Conservation (phyloP, 1,139 yeast species). For the Taiozyma sp. region DNA sequence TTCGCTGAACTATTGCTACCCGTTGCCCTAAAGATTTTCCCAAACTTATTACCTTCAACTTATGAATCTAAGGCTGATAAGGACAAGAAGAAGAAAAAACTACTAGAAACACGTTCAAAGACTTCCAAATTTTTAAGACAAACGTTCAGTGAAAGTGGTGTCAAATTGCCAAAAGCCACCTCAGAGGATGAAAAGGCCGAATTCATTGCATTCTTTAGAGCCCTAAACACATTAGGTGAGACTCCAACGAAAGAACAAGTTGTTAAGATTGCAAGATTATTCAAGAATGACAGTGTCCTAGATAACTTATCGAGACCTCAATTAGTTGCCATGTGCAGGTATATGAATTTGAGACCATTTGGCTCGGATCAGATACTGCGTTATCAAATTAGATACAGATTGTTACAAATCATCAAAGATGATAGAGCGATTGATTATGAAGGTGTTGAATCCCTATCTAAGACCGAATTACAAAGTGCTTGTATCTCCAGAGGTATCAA, state of each 20-base stretch:
- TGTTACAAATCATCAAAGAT: conserved; percentile 86
- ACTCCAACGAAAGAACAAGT: conserved; percentile 73
- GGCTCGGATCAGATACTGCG: conserved; percentile 92
- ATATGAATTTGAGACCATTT: conserved; percentile 87
- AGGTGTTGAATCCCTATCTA: conserved; percentile 79
- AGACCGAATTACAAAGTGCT: conserved; percentile 83
- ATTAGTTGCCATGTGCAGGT: conserved; percentile 89
- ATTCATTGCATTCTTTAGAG: conserved; percentile 75
- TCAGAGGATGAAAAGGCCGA: conserved; percentile 71
- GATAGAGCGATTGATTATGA: conserved; percentile 92
- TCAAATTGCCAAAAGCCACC: conserved; percentile 56
- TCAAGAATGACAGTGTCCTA: conserved; percentile 89
- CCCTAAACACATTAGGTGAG: conserved; percentile 49
- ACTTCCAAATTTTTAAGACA: conserved; percentile 80
- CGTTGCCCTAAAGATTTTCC: conserved; percentile 84
- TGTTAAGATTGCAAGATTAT: conserved; percentile 76
- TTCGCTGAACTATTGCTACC: conserved; percentile 93
- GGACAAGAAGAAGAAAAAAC: conserved; percentile 60
- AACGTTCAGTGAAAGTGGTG: conserved; percentile 68
- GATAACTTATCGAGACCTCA: conserved; percentile 93
- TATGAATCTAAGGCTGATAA: conserved; percentile 77
- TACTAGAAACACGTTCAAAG: conserved; percentile 71
- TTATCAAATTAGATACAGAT: conserved; percentile 86
- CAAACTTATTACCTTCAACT: conserved; percentile 90
- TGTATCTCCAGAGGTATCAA: conserved; percentile 94